phyloP scores from a whole-genome alignment of 768 basidiomycete species.

The Amanita jacksonii region DNA sequence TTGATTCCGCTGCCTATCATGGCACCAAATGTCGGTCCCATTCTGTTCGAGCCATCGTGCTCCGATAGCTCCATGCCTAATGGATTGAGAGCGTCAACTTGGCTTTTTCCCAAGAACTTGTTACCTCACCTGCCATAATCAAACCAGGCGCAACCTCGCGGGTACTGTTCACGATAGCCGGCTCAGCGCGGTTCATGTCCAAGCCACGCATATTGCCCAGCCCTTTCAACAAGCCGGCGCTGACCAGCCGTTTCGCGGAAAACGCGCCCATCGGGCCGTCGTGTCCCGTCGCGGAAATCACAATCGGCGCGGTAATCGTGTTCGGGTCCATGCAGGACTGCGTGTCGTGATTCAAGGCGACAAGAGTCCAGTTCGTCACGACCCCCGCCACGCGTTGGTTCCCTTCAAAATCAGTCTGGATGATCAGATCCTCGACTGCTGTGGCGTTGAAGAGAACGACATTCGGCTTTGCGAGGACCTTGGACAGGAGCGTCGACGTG shows the following conservation, averaged over 20 bases:
- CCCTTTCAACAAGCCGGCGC: constrained; percentile 62
- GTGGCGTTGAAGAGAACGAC: constrained; percentile 73
- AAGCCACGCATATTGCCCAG: constrained; percentile 74
- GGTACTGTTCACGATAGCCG: constrained; percentile 69
- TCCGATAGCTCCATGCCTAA: constrained; percentile 77
- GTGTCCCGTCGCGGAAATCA: constrained; percentile 66
- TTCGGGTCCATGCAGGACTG: constrained; percentile 76
- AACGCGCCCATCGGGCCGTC: constrained; percentile 79
- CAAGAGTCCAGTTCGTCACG: constrained; percentile 43
- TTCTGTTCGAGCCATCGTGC: constrained; percentile 70
- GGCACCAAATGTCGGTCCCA: constrained; percentile 73
- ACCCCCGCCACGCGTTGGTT: constrained; percentile 44
- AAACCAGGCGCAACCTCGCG: constrained; percentile 70
- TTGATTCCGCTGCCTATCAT: constrained; percentile 75
- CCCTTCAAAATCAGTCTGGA: constrained; percentile 46
- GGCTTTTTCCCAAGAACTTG: neutral
- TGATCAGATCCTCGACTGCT: constrained; percentile 73
- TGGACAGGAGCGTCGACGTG: constrained; percentile 66
- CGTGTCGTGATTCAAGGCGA: constrained; percentile 57
- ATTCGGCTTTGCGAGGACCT: constrained; percentile 60
- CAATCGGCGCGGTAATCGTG: constrained; percentile 71
- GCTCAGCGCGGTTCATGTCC: constrained; percentile 78
- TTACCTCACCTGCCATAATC: constrained; percentile 53
- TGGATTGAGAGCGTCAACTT: neutral
- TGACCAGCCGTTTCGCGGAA: constrained; percentile 70